Percentiles rank a stretch among this genome's conserved stretches.
These are phyloP conservation scores for Artomyces pyxidatus DNA, from an alignment of 768 basidiomycete species.

Conservation along the genomic window DNA sequence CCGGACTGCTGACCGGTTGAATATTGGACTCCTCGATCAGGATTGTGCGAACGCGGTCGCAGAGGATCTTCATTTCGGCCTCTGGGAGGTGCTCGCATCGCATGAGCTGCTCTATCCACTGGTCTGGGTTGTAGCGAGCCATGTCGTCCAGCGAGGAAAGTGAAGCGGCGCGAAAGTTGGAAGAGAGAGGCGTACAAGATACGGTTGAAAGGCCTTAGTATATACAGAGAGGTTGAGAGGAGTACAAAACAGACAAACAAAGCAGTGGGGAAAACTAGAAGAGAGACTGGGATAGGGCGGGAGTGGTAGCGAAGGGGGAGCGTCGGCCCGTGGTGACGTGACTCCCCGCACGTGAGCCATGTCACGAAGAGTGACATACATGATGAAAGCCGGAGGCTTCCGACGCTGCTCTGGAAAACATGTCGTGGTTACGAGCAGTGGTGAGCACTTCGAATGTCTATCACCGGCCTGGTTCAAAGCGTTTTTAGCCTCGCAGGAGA, in stretches of 20 bases:
- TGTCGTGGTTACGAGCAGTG: background rate
- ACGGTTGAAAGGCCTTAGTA: background rate
- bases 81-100: constrained; percentile 85
- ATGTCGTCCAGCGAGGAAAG: no score
- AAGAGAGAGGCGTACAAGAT: background rate
- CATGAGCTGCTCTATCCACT: constrained; percentile 86
- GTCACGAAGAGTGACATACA: background rate
- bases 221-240: no score
- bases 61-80: constrained; percentile 87
- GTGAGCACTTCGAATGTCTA: background rate
- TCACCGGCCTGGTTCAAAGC: background rate
- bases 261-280: no score
- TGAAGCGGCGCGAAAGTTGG: no score
- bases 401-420: background rate
- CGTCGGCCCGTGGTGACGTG: background rate
- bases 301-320: no score
- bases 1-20: constrained; percentile 90
- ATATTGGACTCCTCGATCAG: constrained; percentile 97
- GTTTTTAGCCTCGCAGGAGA: constrained; percentile 13
- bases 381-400: background rate
- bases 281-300: no score
- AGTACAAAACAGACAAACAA: no score
- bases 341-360: background rate
- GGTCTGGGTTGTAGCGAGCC: constrained; percentile 42
- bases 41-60: constrained; percentile 80